Evolutionary conservation across 2,329 filamentous ascomycete genomes (phyloP).

Genomic region (Diplodia intermedia): DNA sequence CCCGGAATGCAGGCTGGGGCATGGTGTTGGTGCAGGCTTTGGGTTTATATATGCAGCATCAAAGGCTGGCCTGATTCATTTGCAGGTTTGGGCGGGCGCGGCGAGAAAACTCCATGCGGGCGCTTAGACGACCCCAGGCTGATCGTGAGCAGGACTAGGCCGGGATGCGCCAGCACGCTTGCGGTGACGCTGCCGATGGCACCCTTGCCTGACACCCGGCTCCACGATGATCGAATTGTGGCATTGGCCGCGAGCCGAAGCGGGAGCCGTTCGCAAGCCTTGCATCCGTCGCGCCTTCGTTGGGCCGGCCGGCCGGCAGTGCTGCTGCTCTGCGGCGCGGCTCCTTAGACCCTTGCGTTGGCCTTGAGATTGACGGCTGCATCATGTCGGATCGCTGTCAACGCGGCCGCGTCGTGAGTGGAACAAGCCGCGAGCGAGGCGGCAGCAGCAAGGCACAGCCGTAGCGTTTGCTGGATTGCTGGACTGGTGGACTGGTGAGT

Average conservation of each 20-base stretch:
- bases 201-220: slow-evolving; percentile 25
- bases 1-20: background rate
- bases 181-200: slow-evolving; percentile 19
- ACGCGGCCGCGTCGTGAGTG: background rate
- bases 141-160: slow-evolving; percentile 9
- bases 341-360: slow-evolving; percentile 5
- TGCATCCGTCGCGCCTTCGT: slow-evolving; percentile 1
- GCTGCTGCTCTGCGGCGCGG: background rate
- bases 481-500: background rate
- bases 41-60: slow-evolving; percentile 25
- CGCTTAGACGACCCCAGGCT: slow-evolving; percentile 26
- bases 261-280: background rate
- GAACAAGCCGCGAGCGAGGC: background rate
- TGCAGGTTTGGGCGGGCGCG: background rate
- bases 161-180: background rate
- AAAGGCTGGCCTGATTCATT: slow-evolving; percentile 21
- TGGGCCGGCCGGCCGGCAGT: slow-evolving; percentile 6
- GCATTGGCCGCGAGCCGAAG: slow-evolving; percentile 4
- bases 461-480: background rate
- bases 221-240: slow-evolving; percentile 20
- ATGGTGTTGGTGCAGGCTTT: slow-evolving; percentile 10
- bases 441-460: background rate
- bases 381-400: background rate
- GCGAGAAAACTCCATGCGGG: slow-evolving; percentile 14
- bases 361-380: background rate